Evolutionary conservation across 495 filamentous ascomycete genomes (phyloP), one percentile per base, ranked within the genome.

Genomic region (Trichoderma virens): DNA sequence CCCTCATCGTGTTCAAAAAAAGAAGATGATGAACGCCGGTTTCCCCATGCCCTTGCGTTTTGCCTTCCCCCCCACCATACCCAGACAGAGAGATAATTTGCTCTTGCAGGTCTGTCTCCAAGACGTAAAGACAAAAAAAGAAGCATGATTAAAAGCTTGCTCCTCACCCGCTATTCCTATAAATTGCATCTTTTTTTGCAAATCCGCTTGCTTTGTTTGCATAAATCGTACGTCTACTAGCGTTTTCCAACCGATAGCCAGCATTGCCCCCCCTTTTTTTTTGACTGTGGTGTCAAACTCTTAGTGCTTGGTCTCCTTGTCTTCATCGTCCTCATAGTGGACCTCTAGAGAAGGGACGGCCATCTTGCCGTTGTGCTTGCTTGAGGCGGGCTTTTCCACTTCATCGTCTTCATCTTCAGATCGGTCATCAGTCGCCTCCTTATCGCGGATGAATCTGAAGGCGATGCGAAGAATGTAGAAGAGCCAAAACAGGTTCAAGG

Each of bases 401-500:
- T 82, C 82, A 51, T 82, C 81, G 18, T 75, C 75, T 34, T 85
- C 82, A 38, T 76, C 80, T 30, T 75, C 73, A 8, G 73, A 75
- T 28, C 82, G 75, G 63, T 85, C 82, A 70, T 87, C 79, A 61
- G 82, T 75, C 63, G 78, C 69, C 54, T 77, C 66, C 45, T 80
- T 70, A 61, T 72, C 72, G 62, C 84, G 72, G 61, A 80, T 74
- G 67, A 80, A 76, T 67, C 84, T 72, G 72, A 84, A 83, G 32
- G 89, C 82, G 65, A 95, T 89, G 68, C 87, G 85, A 32, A 91
- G 71, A 65, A 96, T 93, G 73, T 89, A 84, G 74, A 84, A 93
- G 27, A 95, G 77, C 91, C 91, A 96, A 78, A 96, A 92, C 60
- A 95, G 71, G 70, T 96, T 96, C 39, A 95, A 81, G 5, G 85